Evolutionary conservation across 2,329 filamentous ascomycete species (phyloP), one percentile per base, ranked within the genome.

Genomic region (Cryphonectria naterciae): DNA sequence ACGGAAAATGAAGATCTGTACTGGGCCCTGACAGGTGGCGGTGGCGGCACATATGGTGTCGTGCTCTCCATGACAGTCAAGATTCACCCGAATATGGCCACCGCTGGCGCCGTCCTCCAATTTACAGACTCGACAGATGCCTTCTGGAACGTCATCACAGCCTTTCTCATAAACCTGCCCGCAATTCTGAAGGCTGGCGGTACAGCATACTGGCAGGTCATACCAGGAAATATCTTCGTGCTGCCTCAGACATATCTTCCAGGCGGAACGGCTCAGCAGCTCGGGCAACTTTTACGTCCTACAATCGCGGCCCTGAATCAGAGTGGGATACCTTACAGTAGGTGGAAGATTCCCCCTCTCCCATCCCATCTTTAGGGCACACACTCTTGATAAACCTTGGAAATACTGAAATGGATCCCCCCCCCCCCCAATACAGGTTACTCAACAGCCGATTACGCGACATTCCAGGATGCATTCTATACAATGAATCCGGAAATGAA

Each of bases 21-120:
- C 76, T 88, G 85, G 85, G 86, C 85, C 11, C 76, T 86, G 4
- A 78, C 79, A 61, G 84, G 84, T 10, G 84, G 85, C 5, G 85
- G 86, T 2, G 82, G 81, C 13, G 84, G 84, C 4, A 86, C 81
- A 5, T 87, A 84, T 71, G 85, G 81, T 1, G 78, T 87, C 2
- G 83, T 87, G 6, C 76, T 80, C 32, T 85, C 83, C 3, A 79
- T 87, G 76, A 86, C 84, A 1, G 77, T 81, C n/a, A 85, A 84
- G 73, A 80, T 82, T 0, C 79, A 85, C 72, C 76, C 41, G 5
- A 60, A 58, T 7, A 49, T 61, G 66, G 43, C 60, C 2, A 66
- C 56, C 1, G 67, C 32, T n/a, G 67, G 66, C 4, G 62, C 43
- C 7, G 63, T 65, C 4, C 65, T 68, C 4, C 37, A 32, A 17